Conservation (phyloP, 768 basidiomycete genomes). For the Phlebiopsis gigantea region DNA sequence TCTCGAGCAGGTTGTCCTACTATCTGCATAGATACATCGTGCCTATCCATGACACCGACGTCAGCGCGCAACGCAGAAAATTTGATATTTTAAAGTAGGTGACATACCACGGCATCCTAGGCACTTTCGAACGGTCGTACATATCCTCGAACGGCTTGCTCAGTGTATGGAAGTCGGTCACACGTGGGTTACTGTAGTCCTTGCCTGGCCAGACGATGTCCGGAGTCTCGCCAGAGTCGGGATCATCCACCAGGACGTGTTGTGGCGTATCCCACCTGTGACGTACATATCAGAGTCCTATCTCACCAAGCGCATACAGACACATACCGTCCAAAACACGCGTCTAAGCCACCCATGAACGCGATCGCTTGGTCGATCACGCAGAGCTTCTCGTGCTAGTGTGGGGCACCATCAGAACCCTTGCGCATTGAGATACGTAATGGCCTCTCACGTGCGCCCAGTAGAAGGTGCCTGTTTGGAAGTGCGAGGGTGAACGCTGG, state of each 20-base stretch:
- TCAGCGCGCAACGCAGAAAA: too few species aligned
- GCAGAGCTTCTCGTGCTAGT: slow-evolving; percentile 94
- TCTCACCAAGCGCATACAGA: slow-evolving; percentile 5
- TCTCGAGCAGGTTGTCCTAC: slow-evolving; percentile 96
- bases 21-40: slow-evolving; percentile 94
- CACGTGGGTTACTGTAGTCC: slow-evolving; percentile 89
- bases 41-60: too few species aligned
- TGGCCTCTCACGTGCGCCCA: slow-evolving; percentile 85
- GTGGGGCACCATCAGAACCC: neutral
- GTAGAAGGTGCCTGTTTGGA: slow-evolving; percentile 95
- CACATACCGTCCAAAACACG: slow-evolving; percentile 78
- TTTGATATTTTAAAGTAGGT: too few species aligned
- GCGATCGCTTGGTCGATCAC: slow-evolving; percentile 96
- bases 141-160: slow-evolving; percentile 92
- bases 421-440: neutral
- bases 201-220: slow-evolving; percentile 91
- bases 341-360: slow-evolving; percentile 96
- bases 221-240: slow-evolving; percentile 45
- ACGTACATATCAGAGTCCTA: neutral
- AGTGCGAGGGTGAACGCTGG: slow-evolving; percentile 95
- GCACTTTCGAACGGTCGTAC: slow-evolving; percentile 86
- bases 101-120: slow-evolving; percentile 92
- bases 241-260: slow-evolving; percentile 85
- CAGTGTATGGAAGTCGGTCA: slow-evolving; percentile 79
- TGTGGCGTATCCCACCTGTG: slow-evolving; percentile 93